phyloP scores from a whole-genome alignment of 164 flowering plant species.

The Akebia trifoliata region DNA sequence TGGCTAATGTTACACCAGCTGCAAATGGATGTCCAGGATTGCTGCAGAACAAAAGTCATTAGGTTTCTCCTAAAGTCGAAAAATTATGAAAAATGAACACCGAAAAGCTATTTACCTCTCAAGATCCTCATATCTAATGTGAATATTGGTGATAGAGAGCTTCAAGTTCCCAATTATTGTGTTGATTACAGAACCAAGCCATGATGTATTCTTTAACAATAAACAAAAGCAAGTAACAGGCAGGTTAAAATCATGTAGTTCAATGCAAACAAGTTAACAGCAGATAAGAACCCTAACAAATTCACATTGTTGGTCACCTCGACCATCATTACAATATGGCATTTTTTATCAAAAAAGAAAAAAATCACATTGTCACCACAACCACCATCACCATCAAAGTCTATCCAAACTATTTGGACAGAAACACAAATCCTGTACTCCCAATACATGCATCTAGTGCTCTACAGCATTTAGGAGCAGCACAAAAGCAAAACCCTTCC shows the following conservation, averaged over 20 bases:
- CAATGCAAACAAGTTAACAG: slow-evolving; percentile 3
- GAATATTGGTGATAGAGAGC: slow-evolving; percentile 91
- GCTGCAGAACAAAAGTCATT: slow-evolving; percentile 40
- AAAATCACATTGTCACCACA: too few species aligned
- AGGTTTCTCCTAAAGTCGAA: slow-evolving; percentile 11
- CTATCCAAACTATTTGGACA: too few species aligned
- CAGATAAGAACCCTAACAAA: neutral
- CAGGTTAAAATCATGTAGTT: slow-evolving; percentile 7
- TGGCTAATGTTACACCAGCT: slow-evolving; percentile 81
- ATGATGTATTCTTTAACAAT: slow-evolving; percentile 69
- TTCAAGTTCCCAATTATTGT: slow-evolving; percentile 92
- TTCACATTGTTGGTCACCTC: too few species aligned
- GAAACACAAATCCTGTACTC: too few species aligned
- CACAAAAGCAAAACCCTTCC: too few species aligned
- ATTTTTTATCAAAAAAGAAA: too few species aligned
- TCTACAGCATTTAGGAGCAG: too few species aligned
- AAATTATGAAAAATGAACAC: neutral
- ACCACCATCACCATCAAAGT: too few species aligned
- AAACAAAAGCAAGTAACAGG: slow-evolving; percentile 7
- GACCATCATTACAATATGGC: too few species aligned
- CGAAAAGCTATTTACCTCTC: slow-evolving; percentile 59
- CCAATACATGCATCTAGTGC: too few species aligned
- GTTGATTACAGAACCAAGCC: slow-evolving; percentile 93
- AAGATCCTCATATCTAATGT: slow-evolving; percentile 94
- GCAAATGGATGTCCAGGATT: slow-evolving; percentile 98